phyloP scores from a whole-genome alignment of 169 alveolate species.

The Plasmodium yoelii region DNA sequence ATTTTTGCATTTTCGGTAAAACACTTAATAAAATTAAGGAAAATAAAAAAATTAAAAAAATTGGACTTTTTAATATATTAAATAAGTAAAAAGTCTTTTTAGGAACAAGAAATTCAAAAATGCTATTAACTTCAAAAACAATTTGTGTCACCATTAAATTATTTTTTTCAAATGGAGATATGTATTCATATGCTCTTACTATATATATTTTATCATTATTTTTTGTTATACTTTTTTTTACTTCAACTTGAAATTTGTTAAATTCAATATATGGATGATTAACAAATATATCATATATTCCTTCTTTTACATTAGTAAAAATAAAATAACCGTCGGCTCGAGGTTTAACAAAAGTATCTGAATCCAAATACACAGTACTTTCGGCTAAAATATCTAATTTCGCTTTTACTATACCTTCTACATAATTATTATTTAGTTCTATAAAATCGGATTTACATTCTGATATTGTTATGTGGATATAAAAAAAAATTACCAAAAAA shows the following conservation, averaged over 20 bases:
- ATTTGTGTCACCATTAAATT: slow-evolving; percentile 55
- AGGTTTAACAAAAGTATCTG: slow-evolving; percentile 65
- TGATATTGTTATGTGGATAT: slow-evolving; percentile 9
- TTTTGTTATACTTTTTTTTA: slow-evolving; percentile 42
- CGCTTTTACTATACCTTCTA: slow-evolving; percentile 59
- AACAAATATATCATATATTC: slow-evolving; percentile 47
- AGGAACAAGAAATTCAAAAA: slow-evolving; percentile 64
- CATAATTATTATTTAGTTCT: slow-evolving; percentile 69
- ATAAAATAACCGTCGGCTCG: slow-evolving; percentile 61
- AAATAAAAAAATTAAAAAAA: slow-evolving; percentile 64
- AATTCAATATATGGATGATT: slow-evolving; percentile 75
- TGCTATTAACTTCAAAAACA: slow-evolving; percentile 29
- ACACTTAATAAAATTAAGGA: slow-evolving; percentile 61
- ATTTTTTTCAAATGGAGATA: slow-evolving; percentile 65
- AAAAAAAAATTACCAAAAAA: slow-evolving; percentile 4
- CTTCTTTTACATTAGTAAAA: slow-evolving; percentile 73
- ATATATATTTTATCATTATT: slow-evolving; percentile 52
- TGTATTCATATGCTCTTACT: slow-evolving; percentile 64
- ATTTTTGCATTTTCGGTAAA: slow-evolving; percentile 70
- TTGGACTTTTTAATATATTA: slow-evolving; percentile 70
- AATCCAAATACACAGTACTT: slow-evolving; percentile 66
- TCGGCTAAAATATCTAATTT: slow-evolving; percentile 17
- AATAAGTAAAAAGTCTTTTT: slow-evolving; percentile 25
- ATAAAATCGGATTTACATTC: slow-evolving; percentile 31
- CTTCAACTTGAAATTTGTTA: slow-evolving; percentile 65